Evolutionary conservation across 208 protist species (phyloP), one percentile per base, ranked within the genome.

Genomic region (Trichomonas gallinae): DNA sequence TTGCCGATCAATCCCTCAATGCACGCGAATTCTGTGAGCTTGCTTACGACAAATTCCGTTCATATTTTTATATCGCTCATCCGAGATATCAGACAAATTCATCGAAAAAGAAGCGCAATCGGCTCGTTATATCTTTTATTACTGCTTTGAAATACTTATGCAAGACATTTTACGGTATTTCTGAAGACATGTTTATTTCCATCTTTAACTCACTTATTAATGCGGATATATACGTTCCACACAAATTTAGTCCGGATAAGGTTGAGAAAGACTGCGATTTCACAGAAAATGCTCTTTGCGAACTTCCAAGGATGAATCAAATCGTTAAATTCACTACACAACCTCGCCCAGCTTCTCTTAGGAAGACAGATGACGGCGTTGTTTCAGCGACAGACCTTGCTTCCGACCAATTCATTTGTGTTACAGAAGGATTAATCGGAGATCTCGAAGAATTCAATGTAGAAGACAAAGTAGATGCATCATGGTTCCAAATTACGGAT

Each of bases 371-470:
- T 34, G 44, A 48, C 15, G 87, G 87, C 17, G 10, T 93, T 38
- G 13, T 93, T 17, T 11, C 87, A 48, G 26, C 17, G 2, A 51
- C 44, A 58, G 87, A 93, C 8, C 6, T 93, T 1, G 13, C 11
- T 13, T 0, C 42, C 2, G 87, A 51, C n/a, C 87, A 93, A 38
- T 93, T 93, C 31, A 51, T 93, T 17, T 48, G 15, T 42, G 17
- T 93, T 2, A 8, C 26, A 6, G 87, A 93, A 34, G 87, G 87
- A 10, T 38, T 93, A 17, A 51, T 93, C 36, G 87, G 87, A 38
- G 87, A 93, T 51, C 87, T 93, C 36, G 87, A 93, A 93, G 87
- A 93, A 31, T 93, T 93, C 15, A 93, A 93, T 36, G 42, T 48
- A 8, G 87, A 93, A 48, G 34, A 93, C 36, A 44, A 44, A 40